A percentile compares a stretch with the other conserved stretches of the same genome.
Evolutionary conservation across 805 yeast genomes (phyloP).

Genomic region (Candida germanica): DNA sequence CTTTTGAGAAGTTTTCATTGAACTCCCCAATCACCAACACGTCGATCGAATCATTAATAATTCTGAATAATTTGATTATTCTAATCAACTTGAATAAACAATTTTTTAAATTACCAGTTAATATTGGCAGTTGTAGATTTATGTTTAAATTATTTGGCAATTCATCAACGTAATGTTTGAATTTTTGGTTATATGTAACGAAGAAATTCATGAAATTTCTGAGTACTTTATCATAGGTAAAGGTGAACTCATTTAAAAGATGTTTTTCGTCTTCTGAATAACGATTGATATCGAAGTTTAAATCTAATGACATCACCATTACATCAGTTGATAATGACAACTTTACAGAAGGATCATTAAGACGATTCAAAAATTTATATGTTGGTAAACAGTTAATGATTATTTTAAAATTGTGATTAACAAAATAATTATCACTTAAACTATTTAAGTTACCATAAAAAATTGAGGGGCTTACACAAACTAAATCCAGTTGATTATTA

Average conservation of each 20-base stretch:
- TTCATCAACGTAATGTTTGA: constrained; percentile 26
- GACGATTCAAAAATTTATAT: constrained; percentile 22
- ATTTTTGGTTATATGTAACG: constrained; percentile 30
- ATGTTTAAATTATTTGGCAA: constrained; percentile 24
- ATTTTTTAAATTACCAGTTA: constrained; percentile 34
- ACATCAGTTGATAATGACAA: constrained; percentile 32
- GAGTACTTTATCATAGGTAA: constrained; percentile 30
- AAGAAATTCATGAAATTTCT: constrained; percentile 38
- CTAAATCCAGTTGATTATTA: constrained; percentile 1
- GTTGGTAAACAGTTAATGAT: constrained; percentile 39
- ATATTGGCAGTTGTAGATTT: constrained; percentile 29
- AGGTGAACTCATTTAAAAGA: constrained; percentile 23
- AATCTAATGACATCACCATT: constrained; percentile 36
- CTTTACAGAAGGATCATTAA: constrained; percentile 17
- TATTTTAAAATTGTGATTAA: constrained; percentile 29
- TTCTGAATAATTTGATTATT: constrained; percentile 30
- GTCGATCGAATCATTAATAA: constrained; percentile 29
- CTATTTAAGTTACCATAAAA: constrained; percentile 9
- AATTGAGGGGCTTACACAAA: constrained; percentile 26
- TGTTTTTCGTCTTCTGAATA: constrained; percentile 17
- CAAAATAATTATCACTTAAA: constrained; percentile 17
- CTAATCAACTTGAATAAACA: constrained; percentile 38
- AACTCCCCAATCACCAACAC: constrained; percentile 26
- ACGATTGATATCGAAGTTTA: constrained; percentile 21
- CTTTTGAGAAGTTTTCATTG: constrained; percentile 31